These are phyloP conservation scores for Chlorella variabilis DNA, from an alignment of 163 green algal species.

Conservation along the genomic window DNA sequence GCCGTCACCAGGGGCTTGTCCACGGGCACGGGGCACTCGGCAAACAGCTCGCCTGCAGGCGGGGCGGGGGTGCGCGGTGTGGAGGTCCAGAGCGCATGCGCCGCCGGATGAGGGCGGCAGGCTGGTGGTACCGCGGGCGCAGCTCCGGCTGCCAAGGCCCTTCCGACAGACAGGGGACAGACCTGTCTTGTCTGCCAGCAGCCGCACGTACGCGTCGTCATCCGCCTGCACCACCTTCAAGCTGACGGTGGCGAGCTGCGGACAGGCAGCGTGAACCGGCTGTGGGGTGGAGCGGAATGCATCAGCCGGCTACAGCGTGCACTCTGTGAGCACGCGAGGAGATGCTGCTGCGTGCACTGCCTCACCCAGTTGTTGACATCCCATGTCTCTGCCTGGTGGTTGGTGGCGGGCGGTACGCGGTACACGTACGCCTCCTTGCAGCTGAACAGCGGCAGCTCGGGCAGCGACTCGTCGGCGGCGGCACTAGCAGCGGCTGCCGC, in stretches of 20 bases:
- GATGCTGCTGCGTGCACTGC: neutral
- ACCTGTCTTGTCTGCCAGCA: conserved; percentile 69
- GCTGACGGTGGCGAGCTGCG: conserved; percentile 64
- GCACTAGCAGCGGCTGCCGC: neutral
- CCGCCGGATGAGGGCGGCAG: neutral
- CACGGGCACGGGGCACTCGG: conserved; percentile 79
- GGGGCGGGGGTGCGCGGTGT: neutral
- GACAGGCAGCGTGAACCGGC: too few relatives aligned
- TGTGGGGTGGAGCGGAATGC: too few relatives aligned
- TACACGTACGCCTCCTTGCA: conserved; percentile 61
- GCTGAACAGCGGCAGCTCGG: conserved; percentile 43
- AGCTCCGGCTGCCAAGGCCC: too few relatives aligned
- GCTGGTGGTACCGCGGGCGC: too few relatives aligned
- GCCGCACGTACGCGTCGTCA: conserved; percentile 60
- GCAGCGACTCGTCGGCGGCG: neutral
- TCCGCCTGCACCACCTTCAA: conserved; percentile 58
- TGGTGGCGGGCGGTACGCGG: conserved; percentile 35
- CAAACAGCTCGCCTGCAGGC: conserved; percentile 79
- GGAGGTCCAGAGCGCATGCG: neutral
- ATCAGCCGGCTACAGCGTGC: too few relatives aligned
- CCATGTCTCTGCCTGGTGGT: conserved; percentile 84
- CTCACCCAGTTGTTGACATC: conserved; percentile 74
- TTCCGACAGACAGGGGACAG: too few relatives aligned
- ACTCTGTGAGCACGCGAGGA: neutral
- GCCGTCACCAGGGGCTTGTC: conserved; percentile 62